These are phyloP conservation scores for Arthonia radiata DNA, from an alignment of 495 filamentous ascomycete species.

Conservation along the genomic window DNA sequence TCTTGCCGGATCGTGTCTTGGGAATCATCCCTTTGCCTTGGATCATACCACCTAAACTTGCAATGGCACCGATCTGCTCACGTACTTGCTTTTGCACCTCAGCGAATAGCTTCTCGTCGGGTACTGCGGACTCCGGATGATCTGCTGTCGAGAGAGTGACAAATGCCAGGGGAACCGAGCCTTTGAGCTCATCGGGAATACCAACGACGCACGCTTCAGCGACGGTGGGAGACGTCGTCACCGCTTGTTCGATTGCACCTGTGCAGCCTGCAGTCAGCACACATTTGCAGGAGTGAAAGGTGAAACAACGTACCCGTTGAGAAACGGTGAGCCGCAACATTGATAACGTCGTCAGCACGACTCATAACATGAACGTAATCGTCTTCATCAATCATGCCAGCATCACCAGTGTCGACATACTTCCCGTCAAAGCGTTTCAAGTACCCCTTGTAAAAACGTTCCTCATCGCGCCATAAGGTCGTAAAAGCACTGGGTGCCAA, in stretches of 20 bases:
- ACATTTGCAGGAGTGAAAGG: neutral
- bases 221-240: slow-evolving; percentile 51
- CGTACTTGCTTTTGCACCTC: slow-evolving; percentile 41
- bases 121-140: slow-evolving; percentile 18
- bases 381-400: slow-evolving; percentile 57
- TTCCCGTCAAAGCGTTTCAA: too few relatives aligned
- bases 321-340: slow-evolving; percentile 81
- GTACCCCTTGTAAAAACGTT: slow-evolving; percentile 57
- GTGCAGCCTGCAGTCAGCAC: neutral
- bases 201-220: slow-evolving; percentile 67
- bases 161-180: slow-evolving; percentile 78
- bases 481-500: slow-evolving; percentile 70
- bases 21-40: slow-evolving; percentile 76
- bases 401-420: too few relatives aligned
- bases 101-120: slow-evolving; percentile 27
- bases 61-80: slow-evolving; percentile 72
- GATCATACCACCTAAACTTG: slow-evolving; percentile 60
- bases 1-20: slow-evolving; percentile 76
- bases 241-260: slow-evolving; percentile 74
- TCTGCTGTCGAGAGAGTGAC: slow-evolving; percentile 29
- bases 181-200: slow-evolving; percentile 66
- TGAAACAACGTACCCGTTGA: slow-evolving; percentile 40
- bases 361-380: slow-evolving; percentile 76
- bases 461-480: slow-evolving; percentile 61
- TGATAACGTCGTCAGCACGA: slow-evolving; percentile 77